Percentiles rank a stretch among this genome's conserved stretches.
phyloP scores from a whole-genome alignment of 2,329 filamentous ascomycete genomes.

The Fusarium armeniacum region DNA sequence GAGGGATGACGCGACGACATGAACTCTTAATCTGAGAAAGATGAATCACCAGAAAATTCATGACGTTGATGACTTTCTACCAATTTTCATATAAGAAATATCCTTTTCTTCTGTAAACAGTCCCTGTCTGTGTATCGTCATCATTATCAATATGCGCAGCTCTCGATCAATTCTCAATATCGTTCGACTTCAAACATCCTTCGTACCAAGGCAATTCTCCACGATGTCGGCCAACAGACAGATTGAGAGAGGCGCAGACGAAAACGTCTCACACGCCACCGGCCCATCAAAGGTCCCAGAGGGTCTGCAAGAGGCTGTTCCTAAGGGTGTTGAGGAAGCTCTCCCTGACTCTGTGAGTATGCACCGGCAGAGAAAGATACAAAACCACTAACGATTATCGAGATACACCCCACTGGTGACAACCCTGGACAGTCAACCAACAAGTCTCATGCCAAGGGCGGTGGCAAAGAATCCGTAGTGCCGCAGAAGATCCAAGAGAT shows the following conservation, averaged over 20 bases:
- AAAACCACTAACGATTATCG: neutral
- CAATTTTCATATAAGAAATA: neutral
- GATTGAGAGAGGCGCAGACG: constrained; percentile 12
- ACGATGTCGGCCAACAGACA: constrained; percentile 17
- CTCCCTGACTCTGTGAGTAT: constrained; percentile 30
- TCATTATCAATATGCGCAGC: neutral
- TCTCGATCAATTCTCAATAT: neutral
- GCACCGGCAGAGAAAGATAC: too few relatives aligned
- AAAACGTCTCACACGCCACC: constrained; percentile 30
- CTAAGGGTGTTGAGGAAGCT: constrained; percentile 32
- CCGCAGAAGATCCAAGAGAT: constrained; percentile 47
- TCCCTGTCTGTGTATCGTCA: too few relatives aligned
- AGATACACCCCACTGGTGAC: constrained; percentile 40
- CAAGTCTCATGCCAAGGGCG: constrained; percentile 42
- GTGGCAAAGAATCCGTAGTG: constrained; percentile 41
- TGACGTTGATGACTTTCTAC: neutral
- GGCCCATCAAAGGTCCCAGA: constrained; percentile 35
- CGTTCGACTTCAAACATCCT: neutral
- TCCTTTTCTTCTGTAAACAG: rapidly evolving
- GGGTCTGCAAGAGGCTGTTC: constrained; percentile 28
- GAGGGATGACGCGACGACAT: constrained; percentile 7
- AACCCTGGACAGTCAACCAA: constrained; percentile 39
- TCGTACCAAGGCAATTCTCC: neutral
- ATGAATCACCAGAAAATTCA: neutral
- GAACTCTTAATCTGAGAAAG: too few relatives aligned